Base-by-base conservation (phyloP, 2,329 filamentous ascomycete species). In the Pyrenophora graminea region DNA sequence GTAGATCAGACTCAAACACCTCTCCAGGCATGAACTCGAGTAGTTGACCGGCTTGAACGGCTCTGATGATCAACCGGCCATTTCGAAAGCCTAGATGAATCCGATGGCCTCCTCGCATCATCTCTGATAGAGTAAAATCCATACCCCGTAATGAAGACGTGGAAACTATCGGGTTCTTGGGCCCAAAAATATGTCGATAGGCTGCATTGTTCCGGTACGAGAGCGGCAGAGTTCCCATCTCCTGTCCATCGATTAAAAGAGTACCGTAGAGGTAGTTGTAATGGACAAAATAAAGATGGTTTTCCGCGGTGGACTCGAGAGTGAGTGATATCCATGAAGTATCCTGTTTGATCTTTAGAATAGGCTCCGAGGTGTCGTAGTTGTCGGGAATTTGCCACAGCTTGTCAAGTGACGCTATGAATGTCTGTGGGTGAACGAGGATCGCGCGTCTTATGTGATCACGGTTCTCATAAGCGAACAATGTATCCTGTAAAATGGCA, bases 81-180 rank as follows among this genome's bases (percentile, higher is more conserved):
- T 70, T 51, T 0, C 78, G 73, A 13, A 78, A 75, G 0, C 85
- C 84, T 34, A 89, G 60, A 60, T 89, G 82, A 1, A 88, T 69
- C 2, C 75, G 58, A 56, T 81, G 74, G 0, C 64, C 72, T 1
- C 74, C 51, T 13, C 75, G 60, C 51, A 60, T 68, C 32, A 51
- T 72, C 72, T 4, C 81, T 63, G 30, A 53, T 17, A 48, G 12
- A 9, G 37, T 18, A 18, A 72, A 80, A 0, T 76, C 76, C 80
- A 88, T 85, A 0, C 81, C 83, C 0, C 62, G 66, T 0, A 83
- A 52, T 0, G 56, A 48, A 0, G 85, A 87, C 0, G 84, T 80
- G 17, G 68, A 81, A 0, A 79, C 81, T 1, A 78, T 74, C 0
- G 86, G 74, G 21, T 74, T 74, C 12, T 80, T 77, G 1, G 77